phyloP scores from a whole-genome alignment of 78 protist genomes.

The Polysphondylium violaceum region DNA sequence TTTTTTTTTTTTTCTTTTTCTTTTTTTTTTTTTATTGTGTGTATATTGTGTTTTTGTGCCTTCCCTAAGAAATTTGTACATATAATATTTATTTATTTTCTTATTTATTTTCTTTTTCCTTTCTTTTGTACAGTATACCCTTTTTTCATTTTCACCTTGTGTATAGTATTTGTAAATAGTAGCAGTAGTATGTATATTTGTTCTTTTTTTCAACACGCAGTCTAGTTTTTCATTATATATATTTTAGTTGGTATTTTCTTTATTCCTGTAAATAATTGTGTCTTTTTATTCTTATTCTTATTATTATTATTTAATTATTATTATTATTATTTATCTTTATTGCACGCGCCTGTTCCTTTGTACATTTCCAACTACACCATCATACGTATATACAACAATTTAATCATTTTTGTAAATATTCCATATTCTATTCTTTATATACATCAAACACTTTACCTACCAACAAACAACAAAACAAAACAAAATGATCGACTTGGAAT shows the following conservation, averaged over 20 bases:
- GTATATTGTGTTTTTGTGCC: neutral
- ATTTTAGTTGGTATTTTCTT: no score
- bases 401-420: slow-evolving; percentile 20
- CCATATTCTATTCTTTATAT: neutral
- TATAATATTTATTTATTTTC: no score
- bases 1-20: neutral
- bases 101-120: no score
- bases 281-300: neutral
- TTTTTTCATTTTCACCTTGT: no score
- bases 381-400: neutral
- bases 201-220: no score
- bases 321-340: neutral
- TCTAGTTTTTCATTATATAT: no score
- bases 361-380: neutral
- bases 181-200: no score
- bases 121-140: no score
- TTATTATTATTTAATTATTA: neutral
- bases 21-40: no score
- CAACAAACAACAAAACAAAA: neutral
- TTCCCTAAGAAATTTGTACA: no score
- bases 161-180: no score
- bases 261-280: no score
- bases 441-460: neutral
- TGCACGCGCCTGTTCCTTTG: neutral
- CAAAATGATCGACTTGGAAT: slow-evolving; percentile 14